phyloP scores from a whole-genome alignment of 139 green algal species.

The Tetradesmus lagerheimii region DNA sequence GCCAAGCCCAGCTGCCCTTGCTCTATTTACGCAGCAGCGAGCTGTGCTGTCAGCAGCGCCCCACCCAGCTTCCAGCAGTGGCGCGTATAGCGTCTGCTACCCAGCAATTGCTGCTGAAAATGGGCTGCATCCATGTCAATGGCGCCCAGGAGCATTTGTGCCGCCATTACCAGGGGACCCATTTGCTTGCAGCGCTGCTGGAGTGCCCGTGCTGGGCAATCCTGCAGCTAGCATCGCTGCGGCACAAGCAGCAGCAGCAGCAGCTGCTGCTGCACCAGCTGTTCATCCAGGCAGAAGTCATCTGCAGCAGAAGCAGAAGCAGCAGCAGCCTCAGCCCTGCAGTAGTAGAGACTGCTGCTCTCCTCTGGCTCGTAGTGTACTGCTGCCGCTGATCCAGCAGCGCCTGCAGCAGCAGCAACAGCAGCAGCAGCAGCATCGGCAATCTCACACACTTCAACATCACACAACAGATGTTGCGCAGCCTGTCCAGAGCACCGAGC shows the following conservation, averaged over 20 bases:
- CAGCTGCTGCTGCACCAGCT: neutral
- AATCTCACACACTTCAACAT: neutral
- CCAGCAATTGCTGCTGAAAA: neutral
- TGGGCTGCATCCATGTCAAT: neutral
- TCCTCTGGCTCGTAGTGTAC: neutral
- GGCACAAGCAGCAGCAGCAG: neutral
- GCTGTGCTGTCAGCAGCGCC: neutral
- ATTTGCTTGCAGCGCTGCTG: neutral
- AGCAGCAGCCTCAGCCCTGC: neutral
- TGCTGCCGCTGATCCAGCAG: neutral
- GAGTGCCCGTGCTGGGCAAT: neutral
- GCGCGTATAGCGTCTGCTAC: neutral
- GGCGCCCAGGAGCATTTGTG: neutral
- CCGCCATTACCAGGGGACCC: neutral
- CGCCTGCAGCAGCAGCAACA: neutral
- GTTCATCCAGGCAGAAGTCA: neutral
- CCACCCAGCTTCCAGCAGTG: neutral
- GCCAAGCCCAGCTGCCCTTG: neutral
- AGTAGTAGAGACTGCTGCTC: neutral
- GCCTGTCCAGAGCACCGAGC: too few relatives aligned
- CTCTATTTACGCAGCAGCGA: neutral
- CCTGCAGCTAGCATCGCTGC: neutral
- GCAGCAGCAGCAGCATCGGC: neutral
- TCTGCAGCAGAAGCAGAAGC: neutral
- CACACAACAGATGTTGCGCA: neutral